These are phyloP conservation scores for Astrephomene gubernaculifera DNA, from an alignment of 139 green algal genomes.

Conservation along the genomic window DNA sequence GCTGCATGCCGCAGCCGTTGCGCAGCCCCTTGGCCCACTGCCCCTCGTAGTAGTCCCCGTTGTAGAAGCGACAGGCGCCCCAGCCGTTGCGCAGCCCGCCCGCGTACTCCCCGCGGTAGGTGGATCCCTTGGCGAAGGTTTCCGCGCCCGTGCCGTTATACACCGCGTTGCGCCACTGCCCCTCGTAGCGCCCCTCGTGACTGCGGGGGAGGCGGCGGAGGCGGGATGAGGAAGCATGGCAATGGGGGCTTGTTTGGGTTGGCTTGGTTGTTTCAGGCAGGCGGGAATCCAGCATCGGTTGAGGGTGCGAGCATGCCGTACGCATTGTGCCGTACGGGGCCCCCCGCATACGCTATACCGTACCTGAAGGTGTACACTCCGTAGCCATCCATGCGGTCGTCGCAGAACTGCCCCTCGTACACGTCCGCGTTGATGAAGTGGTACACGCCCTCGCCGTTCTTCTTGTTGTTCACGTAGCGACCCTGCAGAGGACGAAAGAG, in stretches of 20 bases:
- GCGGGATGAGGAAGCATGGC: background rate
- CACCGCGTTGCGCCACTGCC: slow-evolving; percentile 65
- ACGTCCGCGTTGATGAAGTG: slow-evolving; percentile 75
- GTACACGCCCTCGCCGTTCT: slow-evolving; percentile 78
- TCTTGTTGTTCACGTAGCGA: slow-evolving; percentile 62
- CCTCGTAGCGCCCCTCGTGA: slow-evolving; percentile 61
- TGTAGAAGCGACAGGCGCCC: slow-evolving; percentile 78
- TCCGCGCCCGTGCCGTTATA: slow-evolving; percentile 74
- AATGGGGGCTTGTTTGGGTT: no score
- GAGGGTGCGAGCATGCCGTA: no score
- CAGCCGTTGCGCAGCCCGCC: slow-evolving; percentile 70
- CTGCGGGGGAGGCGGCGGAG: background rate
- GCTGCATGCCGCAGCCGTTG: slow-evolving; percentile 76
- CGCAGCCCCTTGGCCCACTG: slow-evolving; percentile 69
- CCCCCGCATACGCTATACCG: no score
- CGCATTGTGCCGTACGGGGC: no score
- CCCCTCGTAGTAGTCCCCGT: slow-evolving; percentile 81
- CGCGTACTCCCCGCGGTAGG: slow-evolving; percentile 66
- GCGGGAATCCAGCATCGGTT: no score
- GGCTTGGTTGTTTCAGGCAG: no score
- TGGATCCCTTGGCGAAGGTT: slow-evolving; percentile 76
- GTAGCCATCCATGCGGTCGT: slow-evolving; percentile 75
- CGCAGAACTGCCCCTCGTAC: slow-evolving; percentile 78
- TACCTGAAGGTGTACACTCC: slow-evolving; percentile 77
- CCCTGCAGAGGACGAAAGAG: slow-evolving; percentile 53